Percentiles rank a stretch among this genome's conserved stretches.
Conservation (phyloP, 2,329 filamentous ascomycete genomes). For the Ophiostoma piceae region DNA sequence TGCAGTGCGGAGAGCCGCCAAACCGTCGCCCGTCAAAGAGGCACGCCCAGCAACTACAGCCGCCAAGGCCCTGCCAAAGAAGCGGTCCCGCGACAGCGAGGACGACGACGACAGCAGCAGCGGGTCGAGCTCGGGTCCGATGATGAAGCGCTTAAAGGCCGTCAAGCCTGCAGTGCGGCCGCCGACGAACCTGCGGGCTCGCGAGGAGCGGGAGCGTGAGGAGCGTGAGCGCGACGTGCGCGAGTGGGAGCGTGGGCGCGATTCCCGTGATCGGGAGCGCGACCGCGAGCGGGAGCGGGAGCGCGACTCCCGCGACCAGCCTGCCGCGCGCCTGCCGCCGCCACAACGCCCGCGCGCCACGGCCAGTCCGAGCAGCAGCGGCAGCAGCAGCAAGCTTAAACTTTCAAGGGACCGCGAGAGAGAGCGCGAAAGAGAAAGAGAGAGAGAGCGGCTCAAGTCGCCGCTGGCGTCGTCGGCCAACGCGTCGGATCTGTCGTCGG, state of each 20-base stretch:
- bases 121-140: slow-evolving; percentile 55
- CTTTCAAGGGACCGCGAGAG: too few species aligned
- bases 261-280: background rate
- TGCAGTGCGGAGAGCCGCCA: slow-evolving; percentile 24
- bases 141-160: slow-evolving; percentile 54
- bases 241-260: background rate
- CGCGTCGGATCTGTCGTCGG: slow-evolving; percentile 47
- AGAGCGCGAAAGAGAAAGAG: background rate
- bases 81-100: slow-evolving; percentile 50
- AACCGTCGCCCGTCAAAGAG: slow-evolving; percentile 24
- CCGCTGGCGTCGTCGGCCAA: slow-evolving; percentile 62
- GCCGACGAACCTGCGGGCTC: background rate
- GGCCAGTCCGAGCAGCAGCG: slow-evolving; percentile 36
- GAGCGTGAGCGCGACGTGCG: too few species aligned
- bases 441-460: slow-evolving; percentile 36
- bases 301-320: too few species aligned
- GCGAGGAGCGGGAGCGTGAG: background rate
- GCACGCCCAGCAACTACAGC: background rate
- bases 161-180: slow-evolving; percentile 27
- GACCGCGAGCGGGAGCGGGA: too few species aligned
- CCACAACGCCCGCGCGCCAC: slow-evolving; percentile 32
- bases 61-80: slow-evolving; percentile 37
- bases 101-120: slow-evolving; percentile 52
- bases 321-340: background rate
- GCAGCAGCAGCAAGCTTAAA: too few species aligned